Evolutionary conservation across 108 stramenopile genomes (phyloP), one percentile per base, ranked within the genome.

Genomic region (Stephanodiscus triporus): DNA sequence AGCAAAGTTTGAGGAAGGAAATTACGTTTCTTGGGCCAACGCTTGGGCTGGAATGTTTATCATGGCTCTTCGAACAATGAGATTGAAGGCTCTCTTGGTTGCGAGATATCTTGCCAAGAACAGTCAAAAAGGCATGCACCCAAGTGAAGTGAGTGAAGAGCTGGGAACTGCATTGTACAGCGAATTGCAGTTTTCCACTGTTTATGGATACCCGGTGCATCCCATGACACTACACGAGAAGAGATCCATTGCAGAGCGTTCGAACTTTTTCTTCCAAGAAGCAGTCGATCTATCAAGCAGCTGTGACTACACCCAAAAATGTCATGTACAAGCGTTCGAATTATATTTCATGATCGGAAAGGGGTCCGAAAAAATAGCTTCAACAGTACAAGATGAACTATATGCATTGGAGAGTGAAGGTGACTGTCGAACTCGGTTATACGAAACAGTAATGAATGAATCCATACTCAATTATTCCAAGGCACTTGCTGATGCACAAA

Each of bases 41-140:
- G 80, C 85, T n/a, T 95, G 94, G 90, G 94, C 90, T 50, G 90
- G 91, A 5, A 78, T 95, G 50, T 92, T 92, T 58, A 87, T 95
- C 13, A 66, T 62, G 5, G 87, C 95, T 9, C 72, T 92, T 13
- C 68, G 85, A 61, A 82, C 57, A 60, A 81, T 95, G 62, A 73
- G 87, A 40, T 22, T 81, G 36, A 76, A 86, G 26, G 85, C 91
- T 17, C 68, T 92, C 9, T 83, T 66, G 32, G 69, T 90, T 22
- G 60, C 86, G 80, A 29, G 75, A 83, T 62, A 76, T 43, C 66
- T 76, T 42, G 68, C 75, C 14, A 77, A 63, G 78, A 63, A 57
- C 68, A 66, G 73, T 32, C 37, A 85, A 68, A 70, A 38, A 6
- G 58, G 57, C 47, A 75, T 80, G 78, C 63, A 77, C 51, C 73